A percentile compares a stretch with the other conserved stretches of the same genome.
These are phyloP conservation scores for Colletotrichum lentis DNA, from an alignment of 2,329 filamentous ascomycete genomes.

Conservation along the genomic window DNA sequence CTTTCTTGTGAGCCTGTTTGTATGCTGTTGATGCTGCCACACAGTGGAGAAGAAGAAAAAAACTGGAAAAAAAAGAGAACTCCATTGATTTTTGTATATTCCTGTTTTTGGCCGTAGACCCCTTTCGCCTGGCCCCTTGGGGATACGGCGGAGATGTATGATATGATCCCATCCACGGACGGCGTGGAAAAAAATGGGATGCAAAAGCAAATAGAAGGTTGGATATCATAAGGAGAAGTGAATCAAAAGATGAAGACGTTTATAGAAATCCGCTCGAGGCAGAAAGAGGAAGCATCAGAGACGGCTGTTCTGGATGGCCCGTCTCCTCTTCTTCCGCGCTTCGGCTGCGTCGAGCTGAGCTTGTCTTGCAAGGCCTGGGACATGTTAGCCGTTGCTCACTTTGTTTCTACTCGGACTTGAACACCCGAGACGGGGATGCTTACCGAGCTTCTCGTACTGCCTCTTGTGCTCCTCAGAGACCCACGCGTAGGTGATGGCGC, in stretches of 20 bases:
- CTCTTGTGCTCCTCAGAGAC: conserved; percentile 41
- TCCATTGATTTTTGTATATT: conserved; percentile 26
- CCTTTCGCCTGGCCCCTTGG: not conserved
- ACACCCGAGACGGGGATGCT: conserved; percentile 29
- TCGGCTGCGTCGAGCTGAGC: conserved; percentile 37
- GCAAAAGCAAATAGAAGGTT: not conserved
- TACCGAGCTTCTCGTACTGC: conserved; percentile 43
- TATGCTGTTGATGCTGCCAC: not conserved
- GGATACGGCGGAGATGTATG: not conserved
- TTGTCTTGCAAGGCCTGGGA: conserved; percentile 34
- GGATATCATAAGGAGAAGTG: conserved; percentile 28
- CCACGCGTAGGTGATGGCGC: conserved; percentile 47
- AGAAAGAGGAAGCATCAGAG: conserved; percentile 3
- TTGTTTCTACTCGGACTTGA: not conserved
- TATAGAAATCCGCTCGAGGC: not conserved
- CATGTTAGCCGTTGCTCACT: not conserved
- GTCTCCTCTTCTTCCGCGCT: conserved; percentile 34
- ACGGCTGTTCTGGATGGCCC: conserved; percentile 36
- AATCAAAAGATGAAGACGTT: not conserved
- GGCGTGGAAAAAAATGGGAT: too few species aligned
- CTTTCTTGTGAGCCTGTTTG: too few species aligned
- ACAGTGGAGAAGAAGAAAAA: not conserved
- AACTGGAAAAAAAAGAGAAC: not conserved
- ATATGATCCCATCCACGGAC: not conserved
- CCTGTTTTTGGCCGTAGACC: not conserved